Conservation (phyloP, 495 filamentous ascomycete species). For the Trichocladium antarcticum region DNA sequence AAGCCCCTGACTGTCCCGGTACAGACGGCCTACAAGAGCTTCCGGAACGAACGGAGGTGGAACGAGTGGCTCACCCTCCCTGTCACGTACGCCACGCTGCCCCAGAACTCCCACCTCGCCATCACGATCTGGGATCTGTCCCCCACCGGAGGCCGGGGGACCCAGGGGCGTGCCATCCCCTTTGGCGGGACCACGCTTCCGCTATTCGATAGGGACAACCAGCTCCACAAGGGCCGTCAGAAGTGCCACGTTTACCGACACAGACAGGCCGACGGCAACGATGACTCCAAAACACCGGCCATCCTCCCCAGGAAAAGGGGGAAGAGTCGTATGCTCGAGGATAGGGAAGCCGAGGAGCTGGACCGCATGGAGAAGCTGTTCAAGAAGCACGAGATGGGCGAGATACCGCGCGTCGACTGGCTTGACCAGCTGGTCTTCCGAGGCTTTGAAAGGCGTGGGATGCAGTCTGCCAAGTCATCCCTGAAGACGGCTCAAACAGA, state of each 20-base stretch:
- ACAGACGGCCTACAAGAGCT: conserved; percentile 84
- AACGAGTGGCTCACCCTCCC: conserved; percentile 93
- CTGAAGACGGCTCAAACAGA: conserved; percentile 20
- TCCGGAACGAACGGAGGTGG: conserved; percentile 73
- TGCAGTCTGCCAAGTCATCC: conserved; percentile 40
- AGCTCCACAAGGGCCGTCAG: conserved; percentile 80
- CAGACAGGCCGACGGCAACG: conserved; percentile 75
- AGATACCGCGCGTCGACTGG: conserved; percentile 87
- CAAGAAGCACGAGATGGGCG: conserved; percentile 97
- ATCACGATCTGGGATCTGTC: conserved; percentile 95
- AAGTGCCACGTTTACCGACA: conserved; percentile 79
- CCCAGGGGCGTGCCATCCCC: conserved; percentile 65
- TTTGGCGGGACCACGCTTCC: conserved; percentile 90
- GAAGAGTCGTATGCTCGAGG: conserved; percentile 39
- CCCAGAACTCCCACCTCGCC: conserved; percentile 69
- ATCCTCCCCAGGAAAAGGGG: conserved; percentile 36
- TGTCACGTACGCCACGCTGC: conserved; percentile 66
- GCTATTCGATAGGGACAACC: conserved; percentile 82
- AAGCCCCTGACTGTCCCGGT: conserved; percentile 86
- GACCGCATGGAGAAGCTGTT: conserved; percentile 76
- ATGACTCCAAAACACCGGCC: conserved; percentile 67
- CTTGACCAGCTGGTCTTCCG: conserved; percentile 88
- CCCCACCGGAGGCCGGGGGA: conserved; percentile 53
- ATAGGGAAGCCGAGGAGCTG: conserved; percentile 61
- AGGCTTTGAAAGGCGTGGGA: conserved; percentile 63